Evolutionary conservation across 495 filamentous ascomycete genomes (phyloP).

Genomic region (Hypoxylon lienhwacheense): DNA sequence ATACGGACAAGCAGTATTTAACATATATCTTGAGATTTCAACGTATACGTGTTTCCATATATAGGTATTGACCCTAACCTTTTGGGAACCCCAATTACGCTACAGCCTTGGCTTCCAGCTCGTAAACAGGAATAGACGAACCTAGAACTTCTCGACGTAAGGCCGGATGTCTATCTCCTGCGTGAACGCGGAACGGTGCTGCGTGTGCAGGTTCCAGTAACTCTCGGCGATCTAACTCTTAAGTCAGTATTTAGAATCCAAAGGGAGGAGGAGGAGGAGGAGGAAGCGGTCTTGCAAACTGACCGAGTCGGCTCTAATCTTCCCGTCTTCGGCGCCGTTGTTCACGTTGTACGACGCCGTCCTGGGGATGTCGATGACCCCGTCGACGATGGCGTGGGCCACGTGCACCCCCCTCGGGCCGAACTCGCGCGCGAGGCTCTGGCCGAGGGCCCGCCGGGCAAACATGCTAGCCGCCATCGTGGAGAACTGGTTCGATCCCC

Average conservation of each 20-base stretch:
- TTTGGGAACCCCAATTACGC: background rate
- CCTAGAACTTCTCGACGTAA: slow-evolving; percentile 72
- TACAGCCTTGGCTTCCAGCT: background rate
- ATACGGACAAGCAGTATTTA: background rate
- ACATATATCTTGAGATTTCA: background rate
- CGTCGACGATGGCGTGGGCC: slow-evolving; percentile 82
- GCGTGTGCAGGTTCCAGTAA: slow-evolving; percentile 88
- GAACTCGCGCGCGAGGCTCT: slow-evolving; percentile 84
- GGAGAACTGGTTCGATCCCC: slow-evolving; percentile 69
- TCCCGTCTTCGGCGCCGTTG: slow-evolving; percentile 63
- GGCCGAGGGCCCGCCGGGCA: slow-evolving; percentile 73
- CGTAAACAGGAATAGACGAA: background rate
- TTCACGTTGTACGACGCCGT: slow-evolving; percentile 65
- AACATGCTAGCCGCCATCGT: slow-evolving; percentile 80
- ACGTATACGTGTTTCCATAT: background rate
- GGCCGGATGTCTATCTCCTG: slow-evolving; percentile 84
- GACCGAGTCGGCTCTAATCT: slow-evolving; percentile 79
- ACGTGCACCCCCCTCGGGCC: slow-evolving; percentile 89
- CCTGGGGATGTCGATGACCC: slow-evolving; percentile 80
- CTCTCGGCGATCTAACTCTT: slow-evolving; percentile 75
- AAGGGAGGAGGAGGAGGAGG: background rate
- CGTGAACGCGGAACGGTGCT: slow-evolving; percentile 77
- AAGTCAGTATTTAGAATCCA: slow-evolving; percentile 15
- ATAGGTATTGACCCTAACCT: background rate
- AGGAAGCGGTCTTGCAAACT: slow-evolving; percentile 41